Evolutionary conservation across 345 rosid species (phyloP).

Genomic region (Trapa bicornis): DNA sequence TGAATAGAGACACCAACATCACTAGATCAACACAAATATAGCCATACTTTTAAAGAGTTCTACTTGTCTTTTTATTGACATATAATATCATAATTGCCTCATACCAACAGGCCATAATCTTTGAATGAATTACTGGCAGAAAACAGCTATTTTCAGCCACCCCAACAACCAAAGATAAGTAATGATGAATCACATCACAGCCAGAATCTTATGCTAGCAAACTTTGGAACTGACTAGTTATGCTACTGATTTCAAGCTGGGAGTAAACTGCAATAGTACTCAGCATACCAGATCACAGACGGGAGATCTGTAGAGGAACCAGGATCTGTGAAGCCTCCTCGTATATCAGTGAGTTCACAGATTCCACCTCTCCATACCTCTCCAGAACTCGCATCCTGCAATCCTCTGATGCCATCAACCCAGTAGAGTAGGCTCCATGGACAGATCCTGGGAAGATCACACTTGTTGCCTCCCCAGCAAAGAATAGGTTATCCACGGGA

Average conservation of each 20-base stretch:
- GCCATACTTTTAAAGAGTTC: too few species aligned
- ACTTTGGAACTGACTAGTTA: background rate
- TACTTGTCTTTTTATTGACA: too few species aligned
- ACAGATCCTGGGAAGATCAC: conserved; percentile 65
- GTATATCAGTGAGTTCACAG: conserved; percentile 63
- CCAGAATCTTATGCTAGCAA: background rate
- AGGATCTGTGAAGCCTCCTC: conserved; percentile 45
- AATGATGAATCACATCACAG: background rate
- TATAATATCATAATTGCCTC: background rate
- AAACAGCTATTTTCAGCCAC: background rate
- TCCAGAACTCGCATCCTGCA: conserved; percentile 93
- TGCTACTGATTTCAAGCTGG: background rate
- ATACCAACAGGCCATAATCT: too few species aligned
- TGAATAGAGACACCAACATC: too few species aligned
- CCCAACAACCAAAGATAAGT: background rate
- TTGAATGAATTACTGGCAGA: background rate
- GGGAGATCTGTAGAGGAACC: conserved; percentile 77
- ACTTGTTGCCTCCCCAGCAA: conserved; percentile 95
- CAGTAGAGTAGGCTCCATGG: conserved; percentile 85
- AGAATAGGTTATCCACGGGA: conserved; percentile 89
- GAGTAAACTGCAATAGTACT: background rate
- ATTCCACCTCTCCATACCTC: conserved; percentile 73
- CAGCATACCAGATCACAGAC: conserved; percentile 28
- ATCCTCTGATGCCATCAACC: conserved; percentile 81
- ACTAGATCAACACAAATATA: too few species aligned